phyloP scores from a whole-genome alignment of 441 rosid genomes.

The Flueggea neowawraea region DNA sequence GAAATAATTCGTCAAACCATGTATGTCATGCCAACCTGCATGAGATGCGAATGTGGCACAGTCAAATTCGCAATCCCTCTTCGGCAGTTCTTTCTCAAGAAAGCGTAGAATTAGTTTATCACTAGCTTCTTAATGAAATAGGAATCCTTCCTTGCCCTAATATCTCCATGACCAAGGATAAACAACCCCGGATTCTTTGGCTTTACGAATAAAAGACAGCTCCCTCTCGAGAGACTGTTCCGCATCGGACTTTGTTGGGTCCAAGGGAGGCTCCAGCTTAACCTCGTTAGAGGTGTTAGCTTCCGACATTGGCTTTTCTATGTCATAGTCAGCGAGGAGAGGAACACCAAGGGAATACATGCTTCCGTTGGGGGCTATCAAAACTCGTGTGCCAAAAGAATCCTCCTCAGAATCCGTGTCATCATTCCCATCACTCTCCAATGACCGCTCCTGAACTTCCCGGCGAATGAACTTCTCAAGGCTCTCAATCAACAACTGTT shows the following conservation, averaged over 20 bases:
- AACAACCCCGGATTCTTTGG: conserved; percentile 95
- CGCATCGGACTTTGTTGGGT: conserved; percentile 42
- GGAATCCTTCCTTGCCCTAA: conserved; percentile 92
- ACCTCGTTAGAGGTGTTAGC: conserved; percentile 54
- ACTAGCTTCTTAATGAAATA: conserved; percentile 94
- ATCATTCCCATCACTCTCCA: conserved; percentile 86
- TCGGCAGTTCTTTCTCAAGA: conserved; percentile 92
- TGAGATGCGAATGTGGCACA: conserved; percentile 88
- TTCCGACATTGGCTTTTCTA: conserved; percentile 25
- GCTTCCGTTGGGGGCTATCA: conserved; percentile 90
- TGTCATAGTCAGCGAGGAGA: conserved; percentile 58
- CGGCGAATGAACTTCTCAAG: conserved; percentile 97
- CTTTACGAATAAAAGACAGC: conserved; percentile 84
- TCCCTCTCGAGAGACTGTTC: conserved; percentile 94
- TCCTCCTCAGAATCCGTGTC: conserved; percentile 72
- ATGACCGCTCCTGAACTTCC: conserved; percentile 88
- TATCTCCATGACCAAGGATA: conserved; percentile 98
- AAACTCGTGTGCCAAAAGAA: conserved; percentile 46
- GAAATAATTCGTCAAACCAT: conserved; percentile 56
- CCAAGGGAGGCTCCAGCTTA: conserved; percentile 26
- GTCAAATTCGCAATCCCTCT: conserved; percentile 91
- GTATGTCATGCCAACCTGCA: conserved; percentile 99
- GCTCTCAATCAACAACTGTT: conserved; percentile 96
- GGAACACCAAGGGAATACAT: conserved; percentile 80
- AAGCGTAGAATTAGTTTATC: conserved; percentile 91